phyloP scores from a whole-genome alignment of 2,329 filamentous ascomycete species.

The Epichloe gansuensis region DNA sequence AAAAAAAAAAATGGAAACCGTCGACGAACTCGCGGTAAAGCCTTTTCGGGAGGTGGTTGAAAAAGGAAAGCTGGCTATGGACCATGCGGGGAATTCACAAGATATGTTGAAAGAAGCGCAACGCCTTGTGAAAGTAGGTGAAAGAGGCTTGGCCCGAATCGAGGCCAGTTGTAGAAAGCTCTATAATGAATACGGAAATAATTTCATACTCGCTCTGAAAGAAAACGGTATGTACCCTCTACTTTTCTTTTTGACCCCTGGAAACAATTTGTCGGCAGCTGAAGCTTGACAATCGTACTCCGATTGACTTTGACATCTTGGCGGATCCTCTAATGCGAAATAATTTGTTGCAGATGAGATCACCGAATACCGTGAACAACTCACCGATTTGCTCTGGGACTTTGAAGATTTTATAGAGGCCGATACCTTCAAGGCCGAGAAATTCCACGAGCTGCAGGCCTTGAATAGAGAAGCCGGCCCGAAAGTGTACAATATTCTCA shows the following conservation, averaged over 20 bases:
- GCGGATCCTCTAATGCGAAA: neutral
- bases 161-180: constrained; percentile 39
- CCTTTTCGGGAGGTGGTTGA: constrained; percentile 42
- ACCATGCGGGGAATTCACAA: constrained; percentile 33
- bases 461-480: constrained; percentile 36
- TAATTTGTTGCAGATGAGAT: constrained; percentile 31
- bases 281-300: neutral
- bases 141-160: constrained; percentile 36
- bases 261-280: neutral
- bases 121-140: constrained; percentile 34
- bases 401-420: constrained; percentile 43
- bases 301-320: no score
- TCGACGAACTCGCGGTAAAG: constrained; percentile 32
- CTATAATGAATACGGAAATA: constrained; percentile 34
- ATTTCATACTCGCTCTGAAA: constrained; percentile 39
- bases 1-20: constrained; percentile 24
- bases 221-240: constrained; percentile 35
- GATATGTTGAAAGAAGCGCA: constrained; percentile 39
- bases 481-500: constrained; percentile 36
- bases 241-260: neutral
- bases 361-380: constrained; percentile 31
- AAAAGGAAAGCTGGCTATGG: constrained; percentile 34
- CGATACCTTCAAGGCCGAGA: constrained; percentile 37
- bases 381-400: constrained; percentile 41
- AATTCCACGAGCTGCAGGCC: constrained; percentile 36